These are phyloP conservation scores for Aspergillus tanneri DNA, from an alignment of 2,329 filamentous ascomycete species.

Conservation along the genomic window DNA sequence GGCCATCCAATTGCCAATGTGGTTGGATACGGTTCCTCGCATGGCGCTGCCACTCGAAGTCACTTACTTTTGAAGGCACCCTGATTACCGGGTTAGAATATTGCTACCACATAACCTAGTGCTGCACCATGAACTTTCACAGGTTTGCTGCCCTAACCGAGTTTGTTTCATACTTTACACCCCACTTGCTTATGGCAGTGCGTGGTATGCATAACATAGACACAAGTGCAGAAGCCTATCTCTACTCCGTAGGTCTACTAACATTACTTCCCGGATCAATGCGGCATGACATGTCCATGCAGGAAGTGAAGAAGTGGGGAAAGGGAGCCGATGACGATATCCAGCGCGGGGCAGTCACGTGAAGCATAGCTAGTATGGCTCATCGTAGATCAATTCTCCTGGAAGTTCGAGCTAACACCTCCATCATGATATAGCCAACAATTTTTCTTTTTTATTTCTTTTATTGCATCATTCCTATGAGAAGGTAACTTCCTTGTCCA, in stretches of 20 bases:
- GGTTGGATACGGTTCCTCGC: conserved; percentile 29
- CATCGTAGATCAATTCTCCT: too few relatives aligned
- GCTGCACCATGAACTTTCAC: too few relatives aligned
- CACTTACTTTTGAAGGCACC: too few relatives aligned
- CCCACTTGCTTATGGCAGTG: neutral
- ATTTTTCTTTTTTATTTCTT: too few relatives aligned
- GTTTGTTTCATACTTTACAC: neutral
- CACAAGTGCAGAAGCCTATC: too few relatives aligned
- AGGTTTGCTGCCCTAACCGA: neutral
- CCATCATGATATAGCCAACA: too few relatives aligned
- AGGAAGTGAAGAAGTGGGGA: neutral
- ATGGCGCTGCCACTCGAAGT: too few relatives aligned
- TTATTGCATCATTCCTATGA: too few relatives aligned
- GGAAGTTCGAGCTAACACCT: too few relatives aligned
- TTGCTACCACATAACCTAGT: neutral
- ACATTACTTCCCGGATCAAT: neutral
- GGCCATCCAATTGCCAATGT: neutral
- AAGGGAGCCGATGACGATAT: neutral
- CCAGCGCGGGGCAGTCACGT: conserved; percentile 14
- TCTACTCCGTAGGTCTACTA: neutral
- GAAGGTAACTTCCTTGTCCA: too few relatives aligned
- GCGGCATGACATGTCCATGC: neutral
- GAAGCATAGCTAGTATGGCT: neutral
- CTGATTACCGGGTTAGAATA: too few relatives aligned
- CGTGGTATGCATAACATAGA: neutral